A percentile compares a stretch with the other conserved stretches of the same genome.
phyloP scores from a whole-genome alignment of 1,284 basidiomycete genomes.

The Gymnopus androsaceus region DNA sequence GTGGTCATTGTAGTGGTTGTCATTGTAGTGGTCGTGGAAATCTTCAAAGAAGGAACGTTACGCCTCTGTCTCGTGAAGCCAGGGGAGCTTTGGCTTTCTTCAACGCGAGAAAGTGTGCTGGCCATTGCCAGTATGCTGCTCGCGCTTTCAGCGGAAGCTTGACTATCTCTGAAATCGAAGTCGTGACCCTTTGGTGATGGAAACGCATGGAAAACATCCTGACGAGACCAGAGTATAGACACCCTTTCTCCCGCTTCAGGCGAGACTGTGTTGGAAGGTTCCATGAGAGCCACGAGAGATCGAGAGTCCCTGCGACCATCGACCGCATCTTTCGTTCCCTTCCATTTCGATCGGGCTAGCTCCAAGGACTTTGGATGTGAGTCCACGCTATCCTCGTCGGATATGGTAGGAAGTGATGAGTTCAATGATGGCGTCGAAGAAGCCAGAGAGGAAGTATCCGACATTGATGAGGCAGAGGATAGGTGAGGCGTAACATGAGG shows the following conservation, averaged over 20 bases:
- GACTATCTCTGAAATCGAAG: not conserved
- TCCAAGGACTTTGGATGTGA: not conserved
- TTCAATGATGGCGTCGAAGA: conserved; percentile 9
- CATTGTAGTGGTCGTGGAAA: conserved; percentile 11
- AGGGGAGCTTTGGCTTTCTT: not conserved
- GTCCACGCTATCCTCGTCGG: conserved; percentile 3
- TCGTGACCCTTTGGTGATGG: conserved; percentile 12
- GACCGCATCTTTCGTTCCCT: conserved; percentile 2
- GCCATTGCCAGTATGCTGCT: not conserved
- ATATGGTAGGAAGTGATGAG: conserved; percentile 11
- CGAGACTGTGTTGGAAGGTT: conserved; percentile 7
- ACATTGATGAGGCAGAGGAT: conserved; percentile 7
- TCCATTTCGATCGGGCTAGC: conserved; percentile 1
- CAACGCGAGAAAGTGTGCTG: not conserved
- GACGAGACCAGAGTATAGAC: conserved; percentile 14
- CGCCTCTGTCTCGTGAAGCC: conserved; percentile 1
- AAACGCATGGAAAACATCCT: conserved; percentile 17
- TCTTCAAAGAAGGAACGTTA: conserved; percentile 8
- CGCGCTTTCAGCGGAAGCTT: not conserved
- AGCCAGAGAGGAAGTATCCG: not conserved
- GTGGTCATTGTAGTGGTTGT: conserved; percentile 14
- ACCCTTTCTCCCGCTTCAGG: conserved; percentile 11
- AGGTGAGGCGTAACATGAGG: conserved; percentile 4
- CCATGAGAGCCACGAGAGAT: conserved; percentile 11
- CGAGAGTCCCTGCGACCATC: not conserved